These are phyloP conservation scores for Cytospora schulzeri DNA, from an alignment of 2,329 filamentous ascomycete genomes.

Conservation along the genomic window DNA sequence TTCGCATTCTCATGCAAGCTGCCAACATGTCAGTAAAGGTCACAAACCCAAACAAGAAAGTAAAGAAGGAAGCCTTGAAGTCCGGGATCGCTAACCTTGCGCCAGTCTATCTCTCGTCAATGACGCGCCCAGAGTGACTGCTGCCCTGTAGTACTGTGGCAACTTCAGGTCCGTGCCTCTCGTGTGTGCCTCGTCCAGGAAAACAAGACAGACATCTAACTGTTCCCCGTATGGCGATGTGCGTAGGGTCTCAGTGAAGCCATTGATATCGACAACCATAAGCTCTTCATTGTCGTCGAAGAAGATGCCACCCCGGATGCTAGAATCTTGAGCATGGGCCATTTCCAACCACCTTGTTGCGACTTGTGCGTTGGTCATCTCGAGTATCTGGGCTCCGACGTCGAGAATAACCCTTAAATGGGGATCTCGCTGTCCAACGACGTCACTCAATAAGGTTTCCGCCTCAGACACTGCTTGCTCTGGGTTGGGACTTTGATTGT, in stretches of 20 bases:
- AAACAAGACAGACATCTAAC: conserved; percentile 63
- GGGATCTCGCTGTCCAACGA: conserved; percentile 34
- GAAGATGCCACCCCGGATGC: conserved; percentile 55
- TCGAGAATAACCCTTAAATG: conserved; percentile 62
- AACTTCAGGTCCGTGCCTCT: conserved; percentile 69
- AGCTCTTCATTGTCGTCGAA: conserved; percentile 59
- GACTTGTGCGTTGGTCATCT: conserved; percentile 59
- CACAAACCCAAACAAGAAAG: not conserved
- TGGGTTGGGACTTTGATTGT: not conserved
- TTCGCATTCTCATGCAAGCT: conserved; percentile 74
- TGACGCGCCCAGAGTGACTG: conserved; percentile 65
- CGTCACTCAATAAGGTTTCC: conserved; percentile 49
- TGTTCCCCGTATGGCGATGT: conserved; percentile 60
- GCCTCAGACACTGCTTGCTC: conserved; percentile 37
- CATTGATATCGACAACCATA: conserved; percentile 52
- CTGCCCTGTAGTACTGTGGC: conserved; percentile 60
- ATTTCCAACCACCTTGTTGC: conserved; percentile 55
- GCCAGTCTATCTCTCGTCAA: conserved; percentile 70
- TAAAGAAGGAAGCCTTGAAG: not conserved
- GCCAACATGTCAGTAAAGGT: not conserved
- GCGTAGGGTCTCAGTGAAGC: conserved; percentile 50
- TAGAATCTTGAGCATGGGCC: conserved; percentile 24
- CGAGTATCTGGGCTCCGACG: conserved; percentile 70
- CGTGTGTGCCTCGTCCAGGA: conserved; percentile 71
- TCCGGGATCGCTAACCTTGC: conserved; percentile 54